Base-by-base conservation (phyloP, 768 basidiomycete species). In the Mycena amicta region DNA sequence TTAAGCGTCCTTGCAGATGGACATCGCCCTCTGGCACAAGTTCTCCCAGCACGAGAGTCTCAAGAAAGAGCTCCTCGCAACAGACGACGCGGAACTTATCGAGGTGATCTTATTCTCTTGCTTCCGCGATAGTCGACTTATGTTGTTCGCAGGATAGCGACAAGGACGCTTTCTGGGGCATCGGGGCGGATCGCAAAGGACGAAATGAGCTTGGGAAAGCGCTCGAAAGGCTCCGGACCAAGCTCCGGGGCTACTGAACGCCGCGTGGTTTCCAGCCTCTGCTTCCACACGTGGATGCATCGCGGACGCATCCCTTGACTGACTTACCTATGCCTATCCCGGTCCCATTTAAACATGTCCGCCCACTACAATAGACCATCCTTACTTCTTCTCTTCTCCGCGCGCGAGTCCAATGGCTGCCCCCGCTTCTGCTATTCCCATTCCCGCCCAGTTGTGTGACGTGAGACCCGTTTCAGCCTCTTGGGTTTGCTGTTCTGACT, bases 111-210 rank as follows among this genome's bases (percentile, higher is more conserved):
- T 41, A 52, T 28, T 27, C 31, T 55, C 50, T 60, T 53, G 23
- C 22, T 50, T 13, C 25, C 20, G 33, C 8, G 31, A 50, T 59
- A 41, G 56, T 33, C 27, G 39, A 40, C 46, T 3, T 53, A 8
- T 6, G 47, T 60, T 22, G 61, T 16, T n/a, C n/a, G 16, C 59
- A 89, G 87, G 82, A 88, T 66, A 89, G 87, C n/a, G 85, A 86
- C 57, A 86, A 84, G 61, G 89, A 91, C 69, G 77, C 87, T 39
- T 90, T 90, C 71, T 91, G 89, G 88, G 89, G 89, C n/a, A 71
- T 84, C 59, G 89, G 89, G 4, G 75, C 80, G 37, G 86, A 91
- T 68, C 74, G 80, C 26, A 73, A 77, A 65, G 89, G 89, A 22
- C 82, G 84, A 39, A 91, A 91, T 61, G 87, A 91, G 69, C 81